Base-by-base conservation (phyloP, 768 basidiomycete genomes). In the Suillus ampliporus region DNA sequence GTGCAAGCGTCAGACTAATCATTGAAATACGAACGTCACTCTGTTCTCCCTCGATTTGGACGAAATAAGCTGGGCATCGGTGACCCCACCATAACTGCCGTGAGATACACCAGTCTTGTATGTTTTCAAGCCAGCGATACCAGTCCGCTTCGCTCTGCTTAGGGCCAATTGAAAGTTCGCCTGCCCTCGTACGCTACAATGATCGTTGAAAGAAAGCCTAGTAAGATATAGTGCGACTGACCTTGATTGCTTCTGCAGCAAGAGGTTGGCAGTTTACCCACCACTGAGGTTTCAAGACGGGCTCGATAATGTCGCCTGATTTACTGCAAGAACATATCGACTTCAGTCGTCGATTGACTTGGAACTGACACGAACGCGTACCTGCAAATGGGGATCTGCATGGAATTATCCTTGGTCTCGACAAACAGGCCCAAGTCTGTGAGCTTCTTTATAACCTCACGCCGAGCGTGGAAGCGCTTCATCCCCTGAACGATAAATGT, bases 81-180 rank as follows among this genome's bases (percentile, higher is more conserved):
- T 99, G 97, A 34, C 97, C 97, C 97, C 97, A 99, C 97, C 97
- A 99, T 19, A 99, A 84, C 72, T 99, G 97, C 59, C 97, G 91
- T 2, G 97, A 99, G 71, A 99, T 90, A 79, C 97, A 99, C 97
- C 97, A 99, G 72, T 99, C 97, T 77, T 98, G 95, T 63, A 97
- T 94, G 67, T 85, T 86, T 66, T 95, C 94, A 41, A 99, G 79
- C 97, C 97, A 99, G 61, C 94, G 85, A 74, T 92, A 95, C 96
- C 95, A 99, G 44, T 99, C 97, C 48, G 84, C 87, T 71, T 97
- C 97, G 10, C 92, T 95, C 57, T 85, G 83, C 69, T 92, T 92
- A 2, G 97, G 97, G 9, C 82, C 76, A 63, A 99, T 95, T 47
- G 82, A 67, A 50, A 98, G 82, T 72, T 98, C 97, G 28, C 97